A percentile compares a stretch with the other conserved stretches of the same genome.
Conservation (phyloP, 1,139 yeast species). For the Diutina rugosa region DNA sequence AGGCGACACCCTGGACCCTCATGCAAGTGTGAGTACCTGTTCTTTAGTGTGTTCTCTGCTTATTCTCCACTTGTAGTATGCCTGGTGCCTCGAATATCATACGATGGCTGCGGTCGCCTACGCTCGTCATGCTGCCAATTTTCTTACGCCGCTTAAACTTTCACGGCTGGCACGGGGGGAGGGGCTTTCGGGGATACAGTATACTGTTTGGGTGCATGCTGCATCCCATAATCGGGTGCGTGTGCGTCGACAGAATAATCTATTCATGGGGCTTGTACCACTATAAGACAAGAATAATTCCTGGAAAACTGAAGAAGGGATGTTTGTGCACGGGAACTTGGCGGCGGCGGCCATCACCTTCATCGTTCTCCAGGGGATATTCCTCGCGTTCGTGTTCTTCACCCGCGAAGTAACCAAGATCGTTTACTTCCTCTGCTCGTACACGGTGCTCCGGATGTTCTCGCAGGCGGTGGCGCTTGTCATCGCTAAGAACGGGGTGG, state of each 20-base stretch:
- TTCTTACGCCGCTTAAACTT: not conserved
- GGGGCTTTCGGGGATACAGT: not conserved
- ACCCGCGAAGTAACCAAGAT: not conserved
- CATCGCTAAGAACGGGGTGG: slow-evolving; percentile 1
- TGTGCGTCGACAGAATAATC: not conserved
- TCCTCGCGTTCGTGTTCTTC: not conserved
- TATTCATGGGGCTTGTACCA: not conserved
- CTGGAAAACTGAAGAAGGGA: not conserved
- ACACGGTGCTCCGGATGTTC: not conserved
- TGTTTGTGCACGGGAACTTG: not conserved
- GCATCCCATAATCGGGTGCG: not conserved
- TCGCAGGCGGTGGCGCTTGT: not conserved
- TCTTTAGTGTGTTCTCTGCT: no score
- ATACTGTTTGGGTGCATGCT: not conserved
- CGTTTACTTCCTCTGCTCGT: not conserved
- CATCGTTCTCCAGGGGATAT: not conserved
- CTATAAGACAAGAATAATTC: not conserved
- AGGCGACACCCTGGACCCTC: no score
- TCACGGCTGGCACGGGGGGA: not conserved
- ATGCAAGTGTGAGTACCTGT: no score
- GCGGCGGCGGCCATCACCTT: slow-evolving; percentile 1
- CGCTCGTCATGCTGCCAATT: not conserved
- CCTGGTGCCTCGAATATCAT: not conserved
- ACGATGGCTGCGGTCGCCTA: not conserved
- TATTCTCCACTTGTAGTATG: no score